Conservation (phyloP, 23 red algal species). For the Chondrus crispus region DNA sequence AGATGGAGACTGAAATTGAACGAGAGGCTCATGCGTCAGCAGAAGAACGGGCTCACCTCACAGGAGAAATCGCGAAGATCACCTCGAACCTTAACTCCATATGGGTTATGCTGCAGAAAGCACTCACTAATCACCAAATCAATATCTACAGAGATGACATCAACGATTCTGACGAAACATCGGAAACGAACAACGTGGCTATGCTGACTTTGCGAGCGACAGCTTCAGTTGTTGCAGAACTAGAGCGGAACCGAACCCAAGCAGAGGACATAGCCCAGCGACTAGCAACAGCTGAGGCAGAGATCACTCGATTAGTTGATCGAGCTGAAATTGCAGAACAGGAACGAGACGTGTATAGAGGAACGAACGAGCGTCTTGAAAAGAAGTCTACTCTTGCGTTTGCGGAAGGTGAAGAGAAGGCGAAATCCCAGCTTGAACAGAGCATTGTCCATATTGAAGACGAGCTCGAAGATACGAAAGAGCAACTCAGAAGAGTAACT, state of each 20-base stretch:
- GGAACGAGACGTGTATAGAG: conserved; percentile 51
- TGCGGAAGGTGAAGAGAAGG: conserved; percentile 41
- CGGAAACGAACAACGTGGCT: neutral
- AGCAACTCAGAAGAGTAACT: neutral
- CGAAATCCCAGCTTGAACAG: conserved; percentile 25
- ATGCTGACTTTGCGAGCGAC: conserved; percentile 42
- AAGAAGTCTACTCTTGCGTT: conserved; percentile 19
- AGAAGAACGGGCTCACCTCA: neutral
- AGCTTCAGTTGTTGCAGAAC: conserved; percentile 48
- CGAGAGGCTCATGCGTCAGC: neutral
- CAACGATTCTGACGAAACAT: neutral
- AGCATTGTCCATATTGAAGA: conserved; percentile 35
- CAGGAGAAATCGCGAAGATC: conserved; percentile 6
- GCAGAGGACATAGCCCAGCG: conserved; percentile 22
- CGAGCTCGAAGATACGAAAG: conserved; percentile 44
- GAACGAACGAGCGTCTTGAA: conserved; percentile 39
- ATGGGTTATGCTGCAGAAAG: conserved; percentile 51
- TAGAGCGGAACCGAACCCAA: conserved; percentile 18
- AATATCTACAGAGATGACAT: conserved; percentile 27
- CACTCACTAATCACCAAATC: neutral
- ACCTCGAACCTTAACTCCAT: conserved; percentile 19
- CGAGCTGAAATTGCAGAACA: conserved; percentile 50
- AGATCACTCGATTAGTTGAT: conserved; percentile 30
- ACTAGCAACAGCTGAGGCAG: conserved; percentile 15
- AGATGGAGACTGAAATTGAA: conserved; percentile 7